Conservation (phyloP, 805 yeast genomes). For the Pichia thaimueangensis region DNA sequence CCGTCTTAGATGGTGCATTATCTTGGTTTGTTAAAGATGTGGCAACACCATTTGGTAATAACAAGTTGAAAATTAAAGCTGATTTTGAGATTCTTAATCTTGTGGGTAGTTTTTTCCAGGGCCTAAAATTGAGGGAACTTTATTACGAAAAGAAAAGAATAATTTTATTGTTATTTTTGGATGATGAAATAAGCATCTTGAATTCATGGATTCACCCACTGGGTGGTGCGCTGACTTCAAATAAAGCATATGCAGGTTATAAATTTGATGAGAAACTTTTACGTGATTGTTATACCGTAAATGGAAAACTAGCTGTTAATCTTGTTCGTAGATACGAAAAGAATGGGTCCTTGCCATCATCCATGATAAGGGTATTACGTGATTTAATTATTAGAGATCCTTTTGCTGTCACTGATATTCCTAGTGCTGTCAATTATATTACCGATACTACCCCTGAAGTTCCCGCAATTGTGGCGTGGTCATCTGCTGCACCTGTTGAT, state of each 20-base stretch:
- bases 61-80: constrained; percentile 60
- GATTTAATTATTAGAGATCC: constrained; percentile 51
- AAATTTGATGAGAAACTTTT: constrained; percentile 39
- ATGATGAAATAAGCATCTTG: constrained; percentile 67
- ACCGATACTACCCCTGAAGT: constrained; percentile 23
- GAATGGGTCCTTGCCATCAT: constrained; percentile 20
- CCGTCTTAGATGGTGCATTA: constrained; percentile 60
- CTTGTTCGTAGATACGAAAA: constrained; percentile 51
- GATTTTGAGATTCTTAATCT: constrained; percentile 57
- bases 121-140: constrained; percentile 19
- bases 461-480: constrained; percentile 47
- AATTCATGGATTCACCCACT: constrained; percentile 74
- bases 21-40: constrained; percentile 69
- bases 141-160: constrained; percentile 44
- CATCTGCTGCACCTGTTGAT: constrained; percentile 71
- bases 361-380: constrained; percentile 35
- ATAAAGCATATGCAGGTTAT: constrained; percentile 23
- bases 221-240: constrained; percentile 30
- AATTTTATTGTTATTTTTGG: constrained; percentile 56
- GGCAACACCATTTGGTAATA: constrained; percentile 80
- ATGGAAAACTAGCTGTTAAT: constrained; percentile 69
- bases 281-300: constrained; percentile 51
- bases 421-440: constrained; percentile 55
- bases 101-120: constrained; percentile 33
- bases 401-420: constrained; percentile 44